Base-by-base conservation (phyloP, 306 rosid genomes). In the Cyamopsis tetragonoloba region DNA sequence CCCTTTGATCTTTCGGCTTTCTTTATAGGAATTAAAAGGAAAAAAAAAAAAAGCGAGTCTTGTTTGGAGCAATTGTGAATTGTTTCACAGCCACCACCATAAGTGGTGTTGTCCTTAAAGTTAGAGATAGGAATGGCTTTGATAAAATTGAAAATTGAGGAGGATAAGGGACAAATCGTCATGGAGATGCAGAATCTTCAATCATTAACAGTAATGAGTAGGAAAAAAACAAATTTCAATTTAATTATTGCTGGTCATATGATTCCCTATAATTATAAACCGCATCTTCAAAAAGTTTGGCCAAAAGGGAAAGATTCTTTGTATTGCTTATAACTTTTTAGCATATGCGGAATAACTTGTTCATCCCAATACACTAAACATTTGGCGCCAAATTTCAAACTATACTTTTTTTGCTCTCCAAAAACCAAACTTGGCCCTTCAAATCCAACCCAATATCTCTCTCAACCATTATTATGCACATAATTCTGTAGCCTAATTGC, bases 361-460 rank as follows among this genome's bases (percentile, higher is more conserved):
- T 81, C 82, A 75, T 81, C 86, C 83, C 74, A 27, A 64, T 44
- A 39, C 49, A 51, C 51, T 34, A 39, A 57, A 75, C 31, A 63
- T 18, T 73, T 82, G 84, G 90, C 87, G 87, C 88, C 87, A 78
- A 80, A 76, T 62, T 64, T 83, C 50, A 77, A 62, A 77, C 42
- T 81, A 76, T 17, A 17, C 55, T 59, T 32, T 14, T 10, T 34
- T 62, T 2, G 62, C 30, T 42, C 19, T 55, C 31, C 5, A 49
- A 38, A 71, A 65, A 4, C n/a, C n/a, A n/a, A 34, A 6, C 2
- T 72, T 72, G 54, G 70, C 62, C 34, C 70, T n/a, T 24, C 62
- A 81, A 83, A 69, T 58, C 74, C 28, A 70, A 46, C 73, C 59
- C 79, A 76, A 38, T 18, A 69, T 38, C 55, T 43, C 30, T 9